Evolutionary conservation across 495 filamentous ascomycete genomes (phyloP).

Genomic region (Achaetomiella virescens): DNA sequence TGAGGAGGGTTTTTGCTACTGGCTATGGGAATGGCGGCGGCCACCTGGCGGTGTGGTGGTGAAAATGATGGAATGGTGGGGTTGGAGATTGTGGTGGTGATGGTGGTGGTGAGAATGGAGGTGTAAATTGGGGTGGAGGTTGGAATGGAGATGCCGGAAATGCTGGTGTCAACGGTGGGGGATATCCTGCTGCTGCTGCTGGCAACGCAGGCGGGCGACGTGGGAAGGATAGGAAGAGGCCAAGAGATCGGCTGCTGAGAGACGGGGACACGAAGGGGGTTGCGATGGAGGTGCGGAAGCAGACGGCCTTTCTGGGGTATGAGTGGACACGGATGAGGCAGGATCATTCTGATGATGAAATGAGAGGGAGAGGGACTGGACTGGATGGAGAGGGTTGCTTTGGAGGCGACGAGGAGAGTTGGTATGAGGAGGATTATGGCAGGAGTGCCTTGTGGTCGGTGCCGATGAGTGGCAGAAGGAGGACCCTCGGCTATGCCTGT

Average conservation of each 20-base stretch:
- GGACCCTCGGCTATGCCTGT: not conserved
- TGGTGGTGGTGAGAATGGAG: not conserved
- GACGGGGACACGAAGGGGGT: slow-evolving; percentile 57
- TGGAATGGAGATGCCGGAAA: not conserved
- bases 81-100: not conserved
- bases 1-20: slow-evolving; percentile 16
- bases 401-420: slow-evolving; percentile 1
- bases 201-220: no score
- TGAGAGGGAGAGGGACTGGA: not conserved
- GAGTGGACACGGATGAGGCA: slow-evolving; percentile 55
- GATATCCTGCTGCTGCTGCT: no score
- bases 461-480: not conserved
- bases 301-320: slow-evolving; percentile 83
- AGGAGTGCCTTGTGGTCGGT: not conserved
- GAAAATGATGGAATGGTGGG: no score
- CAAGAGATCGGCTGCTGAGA: slow-evolving; percentile 72
- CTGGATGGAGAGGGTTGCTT: not conserved
- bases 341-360: not conserved
- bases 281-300: slow-evolving; percentile 72
- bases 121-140: slow-evolving; percentile 28
- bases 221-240: slow-evolving; percentile 45
- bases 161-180: no score
- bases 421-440: not conserved
- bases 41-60: no score
- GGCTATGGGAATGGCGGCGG: no score